Evolutionary conservation across 176 grass and related monocot genomes (phyloP).

Genomic region (Avena insularis): DNA sequence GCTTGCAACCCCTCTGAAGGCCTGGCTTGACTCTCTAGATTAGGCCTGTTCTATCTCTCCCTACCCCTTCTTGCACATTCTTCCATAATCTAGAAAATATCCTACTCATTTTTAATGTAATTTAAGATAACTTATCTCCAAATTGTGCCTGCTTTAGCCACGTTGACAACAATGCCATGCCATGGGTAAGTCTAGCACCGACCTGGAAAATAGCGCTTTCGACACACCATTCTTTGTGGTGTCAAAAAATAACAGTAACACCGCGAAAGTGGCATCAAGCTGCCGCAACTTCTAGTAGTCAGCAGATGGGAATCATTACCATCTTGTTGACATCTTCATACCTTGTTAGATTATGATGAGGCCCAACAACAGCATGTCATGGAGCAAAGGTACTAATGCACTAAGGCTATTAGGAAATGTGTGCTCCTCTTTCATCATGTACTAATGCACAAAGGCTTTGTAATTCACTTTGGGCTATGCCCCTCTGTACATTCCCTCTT

Average conservation of each 20-base stretch:
- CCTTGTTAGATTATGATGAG: slow-evolving; percentile 21
- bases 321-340: slow-evolving; percentile 18
- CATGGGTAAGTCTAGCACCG: background rate
- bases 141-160: background rate
- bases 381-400: slow-evolving; percentile 7
- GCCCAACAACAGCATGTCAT: slow-evolving; percentile 13
- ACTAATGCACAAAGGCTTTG: too few species aligned
- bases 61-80: background rate
- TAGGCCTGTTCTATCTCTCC: background rate
- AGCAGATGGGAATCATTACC: background rate
- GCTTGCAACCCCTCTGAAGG: background rate
- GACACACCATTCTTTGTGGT: too few species aligned
- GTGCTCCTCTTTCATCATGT: too few species aligned
- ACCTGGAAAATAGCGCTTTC: too few species aligned
- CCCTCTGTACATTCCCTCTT: too few species aligned
- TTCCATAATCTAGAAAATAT: background rate
- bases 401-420: slow-evolving; percentile 24
- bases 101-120: background rate
- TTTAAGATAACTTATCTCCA: background rate
- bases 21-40: background rate
- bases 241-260: too few species aligned
- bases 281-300: slow-evolving; percentile 19
- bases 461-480: too few species aligned
- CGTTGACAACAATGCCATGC: background rate
- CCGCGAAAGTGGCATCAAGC: background rate